phyloP scores from a whole-genome alignment of 805 yeast genomes.

The Cyberlindnera lachancei region DNA sequence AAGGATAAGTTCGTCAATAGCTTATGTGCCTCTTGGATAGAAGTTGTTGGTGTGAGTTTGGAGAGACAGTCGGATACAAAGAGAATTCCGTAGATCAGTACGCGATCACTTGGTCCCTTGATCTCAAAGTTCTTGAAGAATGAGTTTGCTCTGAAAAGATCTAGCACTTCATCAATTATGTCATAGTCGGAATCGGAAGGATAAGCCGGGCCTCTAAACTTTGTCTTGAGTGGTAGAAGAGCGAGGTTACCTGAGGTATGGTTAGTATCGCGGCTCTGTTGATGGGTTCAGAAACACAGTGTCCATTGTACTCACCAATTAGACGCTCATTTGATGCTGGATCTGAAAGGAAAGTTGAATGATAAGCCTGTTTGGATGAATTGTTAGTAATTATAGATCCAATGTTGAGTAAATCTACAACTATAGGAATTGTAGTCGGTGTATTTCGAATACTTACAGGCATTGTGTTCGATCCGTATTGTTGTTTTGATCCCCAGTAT shows the following conservation, averaged over 20 bases:
- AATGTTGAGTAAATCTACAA: neutral
- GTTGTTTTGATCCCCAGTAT: too few relatives aligned
- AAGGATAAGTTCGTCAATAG: conserved; percentile 77
- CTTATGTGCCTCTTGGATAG: conserved; percentile 53
- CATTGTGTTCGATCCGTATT: too few relatives aligned
- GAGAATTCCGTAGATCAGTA: conserved; percentile 87
- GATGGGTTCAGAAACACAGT: too few relatives aligned
- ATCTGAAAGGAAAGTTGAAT: conserved; percentile 68
- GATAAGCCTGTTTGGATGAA: conserved; percentile 47
- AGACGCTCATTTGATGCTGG: conserved; percentile 48
- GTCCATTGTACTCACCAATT: conserved; percentile 38
- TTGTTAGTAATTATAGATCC: conserved; percentile 5
- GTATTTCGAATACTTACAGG: neutral
- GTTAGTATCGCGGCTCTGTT: too few relatives aligned
- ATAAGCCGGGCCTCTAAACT: conserved; percentile 86
- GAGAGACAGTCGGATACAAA: conserved; percentile 81
- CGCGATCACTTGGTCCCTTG: conserved; percentile 90
- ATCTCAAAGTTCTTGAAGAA: conserved; percentile 96
- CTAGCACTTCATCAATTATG: conserved; percentile 84
- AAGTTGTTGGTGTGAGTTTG: conserved; percentile 42
- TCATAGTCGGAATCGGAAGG: conserved; percentile 75
- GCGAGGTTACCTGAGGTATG: conserved; percentile 53
- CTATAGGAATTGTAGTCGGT: neutral
- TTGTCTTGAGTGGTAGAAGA: conserved; percentile 77
- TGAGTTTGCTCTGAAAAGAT: conserved; percentile 90